Conservation (phyloP, 2,329 filamentous ascomycete genomes). For the Colletotrichum sp. region DNA sequence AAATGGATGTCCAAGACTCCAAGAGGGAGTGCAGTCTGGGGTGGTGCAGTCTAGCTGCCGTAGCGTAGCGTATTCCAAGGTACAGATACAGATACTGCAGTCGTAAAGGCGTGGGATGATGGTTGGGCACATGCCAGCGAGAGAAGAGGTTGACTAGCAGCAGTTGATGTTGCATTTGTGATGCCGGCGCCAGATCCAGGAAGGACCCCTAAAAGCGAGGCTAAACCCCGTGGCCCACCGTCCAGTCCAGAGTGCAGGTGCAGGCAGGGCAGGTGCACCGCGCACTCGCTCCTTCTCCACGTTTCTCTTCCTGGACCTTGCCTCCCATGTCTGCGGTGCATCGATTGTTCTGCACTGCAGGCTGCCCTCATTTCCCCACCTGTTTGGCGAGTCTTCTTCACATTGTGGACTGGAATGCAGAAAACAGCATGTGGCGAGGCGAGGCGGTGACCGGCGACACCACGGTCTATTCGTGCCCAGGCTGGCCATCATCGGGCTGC, state of each 20-base stretch:
- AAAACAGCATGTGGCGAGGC: not conserved
- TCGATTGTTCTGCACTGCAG: not conserved
- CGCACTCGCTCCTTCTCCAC: not conserved
- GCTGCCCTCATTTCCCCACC: not conserved
- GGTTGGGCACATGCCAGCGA: not conserved
- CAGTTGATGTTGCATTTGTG: not conserved
- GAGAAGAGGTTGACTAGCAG: not conserved
- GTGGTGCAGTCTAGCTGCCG: not conserved
- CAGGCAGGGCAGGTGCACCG: not conserved
- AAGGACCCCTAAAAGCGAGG: constrained; percentile 13
- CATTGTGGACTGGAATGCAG: not conserved
- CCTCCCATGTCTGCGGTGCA: not conserved
- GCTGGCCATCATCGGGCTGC: not conserved
- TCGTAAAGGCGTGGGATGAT: not conserved
- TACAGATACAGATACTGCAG: not conserved
- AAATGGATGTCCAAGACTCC: not conserved
- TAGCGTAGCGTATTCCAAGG: not conserved
- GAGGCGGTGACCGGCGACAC: not conserved
- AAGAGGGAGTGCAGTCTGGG: not conserved
- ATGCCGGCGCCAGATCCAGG: not conserved
- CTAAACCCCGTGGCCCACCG: not conserved
- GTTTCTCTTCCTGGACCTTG: not conserved
- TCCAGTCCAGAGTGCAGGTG: not conserved
- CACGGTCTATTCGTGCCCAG: not conserved
- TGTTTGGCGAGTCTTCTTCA: not conserved